Evolutionary conservation across 139 green algal genomes (phyloP).

Genomic region (Nannochloris sp.): DNA sequence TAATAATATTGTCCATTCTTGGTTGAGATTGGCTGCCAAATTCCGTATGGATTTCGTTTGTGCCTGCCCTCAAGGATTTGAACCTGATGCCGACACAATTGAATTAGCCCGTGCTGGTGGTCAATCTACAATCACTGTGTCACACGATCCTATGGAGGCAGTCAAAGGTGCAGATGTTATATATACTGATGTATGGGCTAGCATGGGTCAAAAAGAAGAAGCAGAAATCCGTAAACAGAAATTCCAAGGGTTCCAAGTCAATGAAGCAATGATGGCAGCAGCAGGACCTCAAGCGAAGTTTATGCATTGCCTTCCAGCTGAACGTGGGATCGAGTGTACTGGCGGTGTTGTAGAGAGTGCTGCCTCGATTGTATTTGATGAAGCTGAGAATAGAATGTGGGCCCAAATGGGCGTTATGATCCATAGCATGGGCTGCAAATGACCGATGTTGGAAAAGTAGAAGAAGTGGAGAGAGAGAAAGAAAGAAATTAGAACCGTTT

Average conservation of each 20-base stretch:
- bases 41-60: constrained; percentile 91
- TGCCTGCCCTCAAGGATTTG: constrained; percentile 84
- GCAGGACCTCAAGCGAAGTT: constrained; percentile 85
- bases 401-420: constrained; percentile 93
- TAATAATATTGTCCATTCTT: constrained; percentile 99
- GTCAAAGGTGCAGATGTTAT: constrained; percentile 91
- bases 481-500: too few species aligned
- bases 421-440: constrained; percentile 53
- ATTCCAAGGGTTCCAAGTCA: constrained; percentile 90
- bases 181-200: constrained; percentile 98
- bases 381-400: constrained; percentile 97
- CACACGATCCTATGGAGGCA: constrained; percentile 58
- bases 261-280: constrained; percentile 76
- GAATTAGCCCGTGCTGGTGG: constrained; percentile 38
- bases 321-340: constrained; percentile 83
- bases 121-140: constrained; percentile 47
- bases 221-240: constrained; percentile 61
- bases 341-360: constrained; percentile 87
- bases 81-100: constrained; percentile 84
- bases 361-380: constrained; percentile 82
- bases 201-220: constrained; percentile 98
- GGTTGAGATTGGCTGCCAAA: constrained; percentile 79
- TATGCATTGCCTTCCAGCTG: constrained; percentile 97
- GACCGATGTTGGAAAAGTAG: too few species aligned
- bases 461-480: too few species aligned